Evolutionary conservation across 2,329 filamentous ascomycete genomes (phyloP).

Genomic region (Epichloe baconii): DNA sequence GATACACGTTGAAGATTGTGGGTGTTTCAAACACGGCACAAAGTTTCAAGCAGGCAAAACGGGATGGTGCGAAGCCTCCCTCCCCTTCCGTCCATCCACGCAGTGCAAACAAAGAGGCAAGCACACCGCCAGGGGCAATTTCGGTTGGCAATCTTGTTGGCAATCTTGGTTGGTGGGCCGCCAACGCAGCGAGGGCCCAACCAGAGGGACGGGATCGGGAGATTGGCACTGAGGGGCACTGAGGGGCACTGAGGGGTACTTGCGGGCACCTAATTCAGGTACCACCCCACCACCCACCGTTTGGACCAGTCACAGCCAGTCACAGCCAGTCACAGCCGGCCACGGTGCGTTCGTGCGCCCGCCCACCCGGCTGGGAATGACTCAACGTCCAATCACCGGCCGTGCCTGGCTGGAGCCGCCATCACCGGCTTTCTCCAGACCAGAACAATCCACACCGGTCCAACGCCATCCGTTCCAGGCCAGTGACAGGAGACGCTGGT

Average conservation of each 20-base stretch:
- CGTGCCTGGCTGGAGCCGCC: constrained; percentile 9
- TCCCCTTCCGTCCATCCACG: too few species aligned
- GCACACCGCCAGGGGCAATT: neutral
- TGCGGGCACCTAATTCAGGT: constrained; percentile 6
- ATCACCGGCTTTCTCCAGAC: neutral
- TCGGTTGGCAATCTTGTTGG: too few species aligned
- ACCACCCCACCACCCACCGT: neutral
- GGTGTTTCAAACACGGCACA: too few species aligned
- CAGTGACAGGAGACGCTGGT: neutral
- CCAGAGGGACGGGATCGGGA: neutral
- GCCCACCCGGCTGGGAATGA: constrained; percentile 7
- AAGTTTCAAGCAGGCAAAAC: too few species aligned
- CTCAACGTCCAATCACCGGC: constrained; percentile 10
- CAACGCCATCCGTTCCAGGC: constrained; percentile 1
- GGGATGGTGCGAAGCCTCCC: too few species aligned
- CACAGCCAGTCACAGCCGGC: constrained; percentile 4
- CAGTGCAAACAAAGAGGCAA: neutral
- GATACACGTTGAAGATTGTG: too few species aligned
- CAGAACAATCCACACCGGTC: neutral
- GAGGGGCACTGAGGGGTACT: too few species aligned
- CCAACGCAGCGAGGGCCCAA: too few species aligned
- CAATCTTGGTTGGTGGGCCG: too few species aligned
- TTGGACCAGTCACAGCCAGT: too few species aligned
- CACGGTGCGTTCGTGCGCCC: constrained; percentile 1
- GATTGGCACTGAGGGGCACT: neutral